A percentile compares a stretch with the other conserved stretches of the same genome.
Conservation (phyloP, 805 yeast genomes). For the Isabelozyma pseudorhagii region DNA sequence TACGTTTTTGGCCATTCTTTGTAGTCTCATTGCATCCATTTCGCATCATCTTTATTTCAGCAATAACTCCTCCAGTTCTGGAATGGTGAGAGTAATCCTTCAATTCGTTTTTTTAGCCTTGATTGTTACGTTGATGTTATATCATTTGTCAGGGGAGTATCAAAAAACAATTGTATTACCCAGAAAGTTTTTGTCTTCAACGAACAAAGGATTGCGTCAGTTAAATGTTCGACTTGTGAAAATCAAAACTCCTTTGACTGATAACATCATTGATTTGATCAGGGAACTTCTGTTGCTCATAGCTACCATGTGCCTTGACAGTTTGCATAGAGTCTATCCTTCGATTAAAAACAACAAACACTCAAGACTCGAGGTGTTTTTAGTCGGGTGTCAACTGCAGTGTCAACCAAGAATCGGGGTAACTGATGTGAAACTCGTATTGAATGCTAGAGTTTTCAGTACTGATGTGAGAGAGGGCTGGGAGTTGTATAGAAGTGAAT, state of each 20-base stretch:
- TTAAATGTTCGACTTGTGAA: constrained; percentile 75
- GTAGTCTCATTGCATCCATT: constrained; percentile 38
- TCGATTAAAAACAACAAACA: constrained; percentile 24
- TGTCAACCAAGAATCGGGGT: constrained; percentile 65
- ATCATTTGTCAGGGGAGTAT: constrained; percentile 88
- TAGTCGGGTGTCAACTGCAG: constrained; percentile 39
- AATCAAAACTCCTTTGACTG: constrained; percentile 39
- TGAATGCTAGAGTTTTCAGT: constrained; percentile 78
- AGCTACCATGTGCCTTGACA: constrained; percentile 23
- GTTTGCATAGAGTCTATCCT: constrained; percentile 35
- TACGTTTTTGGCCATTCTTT: constrained; percentile 44
- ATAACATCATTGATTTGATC: constrained; percentile 30
- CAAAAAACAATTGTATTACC: constrained; percentile 80
- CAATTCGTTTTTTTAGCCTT: constrained; percentile 61
- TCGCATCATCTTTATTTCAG: constrained; percentile 35
- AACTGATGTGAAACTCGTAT: constrained; percentile 72
- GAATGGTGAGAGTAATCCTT: constrained; percentile 34
- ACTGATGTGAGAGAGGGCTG: constrained; percentile 88
- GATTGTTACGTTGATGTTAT: constrained; percentile 66
- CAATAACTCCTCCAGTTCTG: constrained; percentile 17
- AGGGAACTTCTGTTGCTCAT: constrained; percentile 33
- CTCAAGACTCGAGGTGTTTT: constrained; percentile 35
- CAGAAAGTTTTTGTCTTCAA: constrained; percentile 69
- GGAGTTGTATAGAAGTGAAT: constrained; percentile 91
- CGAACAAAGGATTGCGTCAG: constrained; percentile 87